Base-by-base conservation (phyloP, 441 rosid species). In the Aleurites moluccanus region DNA sequence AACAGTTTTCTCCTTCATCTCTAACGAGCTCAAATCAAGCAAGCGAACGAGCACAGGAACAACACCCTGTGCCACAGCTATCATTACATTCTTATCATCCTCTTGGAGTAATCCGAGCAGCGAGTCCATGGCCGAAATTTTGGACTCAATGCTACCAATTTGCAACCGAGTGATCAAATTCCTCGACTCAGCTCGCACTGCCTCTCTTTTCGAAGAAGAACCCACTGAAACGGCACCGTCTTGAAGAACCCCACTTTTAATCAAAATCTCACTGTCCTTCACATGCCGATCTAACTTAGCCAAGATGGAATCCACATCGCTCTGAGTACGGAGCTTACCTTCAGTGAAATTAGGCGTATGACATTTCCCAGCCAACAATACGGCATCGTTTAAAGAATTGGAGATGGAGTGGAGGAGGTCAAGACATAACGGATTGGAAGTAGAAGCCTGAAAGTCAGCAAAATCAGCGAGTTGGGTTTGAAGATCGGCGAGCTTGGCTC, bases 291-390 rank as follows among this genome's bases (percentile, higher is more conserved):
- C 96, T 69, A 95, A 81, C 63, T 81, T 84, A 10, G 98, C 88
- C 76, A 88, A 74, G 70, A 90, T 76, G 10, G 97, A 88, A 68
- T 93, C 97, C 49, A 95, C 82, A 16, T 91, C 92, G 70, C 95
- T 95, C 85, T 95, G 99, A 30, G 99, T 91, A 76, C 81, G 85
- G 73, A 95, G 94, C 84, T 95, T 95, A 3, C 99, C 99, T 40
- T 90, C 83, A 1, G 86, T 60, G 63, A 91, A 87, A 75, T 78
- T 75, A 14, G 80, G 50, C 9, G 79, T 61, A 35, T 85, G 84
- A 25, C 97, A 93, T 57, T 85, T 87, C 50, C 74, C 64, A 56
- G 91, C 88, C 2, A 89, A 78, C 16, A 80, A 73, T 23, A 86
- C 73, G 15, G 94, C 90, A 59, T 84, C 90, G 73, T 70, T 64